Evolutionary conservation across 805 yeast genomes (phyloP).

Genomic region (Candida koratica): DNA sequence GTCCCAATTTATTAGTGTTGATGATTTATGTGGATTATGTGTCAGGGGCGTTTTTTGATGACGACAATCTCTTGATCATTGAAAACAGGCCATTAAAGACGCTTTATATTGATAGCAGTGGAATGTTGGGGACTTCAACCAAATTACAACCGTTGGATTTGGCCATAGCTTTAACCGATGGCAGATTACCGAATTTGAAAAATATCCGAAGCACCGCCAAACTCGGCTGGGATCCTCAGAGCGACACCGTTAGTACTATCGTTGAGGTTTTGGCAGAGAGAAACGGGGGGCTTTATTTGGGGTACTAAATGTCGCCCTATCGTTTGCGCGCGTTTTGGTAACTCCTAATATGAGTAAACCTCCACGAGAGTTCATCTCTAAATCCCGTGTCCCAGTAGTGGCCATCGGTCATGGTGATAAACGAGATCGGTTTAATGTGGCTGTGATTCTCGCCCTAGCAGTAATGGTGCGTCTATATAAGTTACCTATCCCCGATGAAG

Average conservation of each 20-base stretch:
- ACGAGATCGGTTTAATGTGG: constrained; percentile 20
- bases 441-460: constrained; percentile 22
- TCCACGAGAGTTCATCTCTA: constrained; percentile 26
- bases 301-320: constrained; percentile 18
- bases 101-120: constrained; percentile 76
- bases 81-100: constrained; percentile 49
- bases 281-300: constrained; percentile 70
- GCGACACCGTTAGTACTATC: constrained; percentile 43
- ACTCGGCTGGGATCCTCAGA: constrained; percentile 76
- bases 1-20: constrained; percentile 65
- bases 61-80: constrained; percentile 23
- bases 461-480: constrained; percentile 28
- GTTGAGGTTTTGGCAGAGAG: constrained; percentile 68
- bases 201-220: constrained; percentile 66
- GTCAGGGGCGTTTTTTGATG: constrained; percentile 40
- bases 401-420: constrained; percentile 13
- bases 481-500: constrained; percentile 33
- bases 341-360: too few relatives aligned
- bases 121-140: constrained; percentile 77
- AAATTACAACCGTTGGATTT: constrained; percentile 86
- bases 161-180: constrained; percentile 77
- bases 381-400: constrained; percentile 15
- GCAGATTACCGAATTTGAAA: constrained; percentile 63
- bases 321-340: too few relatives aligned
- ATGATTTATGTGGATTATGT: constrained; percentile 79